A percentile compares a stretch with the other conserved stretches of the same genome.
These are phyloP conservation scores for Alternaria sp. DNA, from an alignment of 2,329 filamentous ascomycete species.

Conservation along the genomic window DNA sequence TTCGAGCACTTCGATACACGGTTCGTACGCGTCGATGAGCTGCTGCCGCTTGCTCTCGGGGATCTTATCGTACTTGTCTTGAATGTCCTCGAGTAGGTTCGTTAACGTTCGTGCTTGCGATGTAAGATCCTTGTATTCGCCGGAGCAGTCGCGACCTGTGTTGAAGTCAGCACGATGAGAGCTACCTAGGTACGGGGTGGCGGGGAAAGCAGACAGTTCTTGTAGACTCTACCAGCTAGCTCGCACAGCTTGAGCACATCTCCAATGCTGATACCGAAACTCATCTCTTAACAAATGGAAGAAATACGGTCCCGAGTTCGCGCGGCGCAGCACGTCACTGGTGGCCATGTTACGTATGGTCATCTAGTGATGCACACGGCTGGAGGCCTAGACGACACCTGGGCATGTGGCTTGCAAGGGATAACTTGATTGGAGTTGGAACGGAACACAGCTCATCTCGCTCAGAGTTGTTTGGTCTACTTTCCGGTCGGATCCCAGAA, in stretches of 20 bases:
- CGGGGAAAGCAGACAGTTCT: conserved; percentile 25
- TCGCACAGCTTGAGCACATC: conserved; percentile 37
- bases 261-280: conserved; percentile 33
- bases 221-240: conserved; percentile 29
- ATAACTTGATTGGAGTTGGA: conserved; percentile 5
- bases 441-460: neutral
- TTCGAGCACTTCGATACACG: conserved; percentile 33
- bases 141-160: conserved; percentile 38
- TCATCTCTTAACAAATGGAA: conserved; percentile 21
- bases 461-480: neutral
- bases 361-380: neutral
- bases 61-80: conserved; percentile 36
- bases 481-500: too few species aligned
- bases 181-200: too few species aligned
- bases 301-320: neutral
- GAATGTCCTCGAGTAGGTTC: conserved; percentile 36
- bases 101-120: conserved; percentile 33
- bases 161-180: neutral
- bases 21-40: conserved; percentile 29
- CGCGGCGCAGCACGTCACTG: neutral
- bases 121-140: conserved; percentile 37
- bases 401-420: neutral
- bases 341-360: neutral
- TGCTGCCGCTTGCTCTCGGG: conserved; percentile 24
- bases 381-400: neutral